phyloP scores from a whole-genome alignment of 1,139 yeast species.

The Hansenula anomala region DNA sequence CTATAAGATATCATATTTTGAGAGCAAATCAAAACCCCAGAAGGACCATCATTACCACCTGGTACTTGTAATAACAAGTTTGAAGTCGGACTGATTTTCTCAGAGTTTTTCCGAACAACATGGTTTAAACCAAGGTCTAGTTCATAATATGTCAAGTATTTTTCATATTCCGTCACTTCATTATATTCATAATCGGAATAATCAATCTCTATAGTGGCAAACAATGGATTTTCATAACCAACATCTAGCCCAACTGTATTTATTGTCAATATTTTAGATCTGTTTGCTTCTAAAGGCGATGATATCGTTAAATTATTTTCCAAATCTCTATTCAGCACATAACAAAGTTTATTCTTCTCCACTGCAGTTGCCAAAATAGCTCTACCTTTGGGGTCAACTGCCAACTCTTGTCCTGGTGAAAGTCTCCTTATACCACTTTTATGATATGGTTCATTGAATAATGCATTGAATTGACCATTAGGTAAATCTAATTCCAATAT shows the following conservation, averaged over 20 bases:
- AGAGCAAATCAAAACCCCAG: constrained; percentile 53
- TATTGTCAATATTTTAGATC: constrained; percentile 50
- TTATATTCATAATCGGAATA: constrained; percentile 27
- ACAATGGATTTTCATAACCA: constrained; percentile 75
- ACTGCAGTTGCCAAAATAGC: constrained; percentile 69
- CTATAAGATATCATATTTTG: constrained; percentile 41
- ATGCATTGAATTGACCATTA: constrained; percentile 38
- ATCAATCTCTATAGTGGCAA: constrained; percentile 77
- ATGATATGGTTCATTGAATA: constrained; percentile 63
- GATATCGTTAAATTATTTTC: constrained; percentile 46
- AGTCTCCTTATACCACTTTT: constrained; percentile 73
- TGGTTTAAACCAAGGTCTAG: constrained; percentile 84
- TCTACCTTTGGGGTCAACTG: constrained; percentile 68
- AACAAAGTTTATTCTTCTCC: constrained; percentile 68
- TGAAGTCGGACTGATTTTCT: constrained; percentile 35
- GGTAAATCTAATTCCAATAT: constrained; percentile 45
- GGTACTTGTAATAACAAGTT: constrained; percentile 41
- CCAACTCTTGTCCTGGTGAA: constrained; percentile 74
- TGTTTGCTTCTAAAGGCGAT: constrained; percentile 70
- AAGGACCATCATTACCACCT: constrained; percentile 53
- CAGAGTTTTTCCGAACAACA: constrained; percentile 49
- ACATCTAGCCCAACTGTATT: constrained; percentile 60
- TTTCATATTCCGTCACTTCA: constrained; percentile 17
- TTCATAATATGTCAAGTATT: constrained; percentile 61
- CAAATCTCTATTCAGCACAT: constrained; percentile 46